Evolutionary conservation across 2,329 filamentous ascomycete genomes (phyloP), one percentile per base, ranked within the genome.

Genomic region (Fusarium metavorans): DNA sequence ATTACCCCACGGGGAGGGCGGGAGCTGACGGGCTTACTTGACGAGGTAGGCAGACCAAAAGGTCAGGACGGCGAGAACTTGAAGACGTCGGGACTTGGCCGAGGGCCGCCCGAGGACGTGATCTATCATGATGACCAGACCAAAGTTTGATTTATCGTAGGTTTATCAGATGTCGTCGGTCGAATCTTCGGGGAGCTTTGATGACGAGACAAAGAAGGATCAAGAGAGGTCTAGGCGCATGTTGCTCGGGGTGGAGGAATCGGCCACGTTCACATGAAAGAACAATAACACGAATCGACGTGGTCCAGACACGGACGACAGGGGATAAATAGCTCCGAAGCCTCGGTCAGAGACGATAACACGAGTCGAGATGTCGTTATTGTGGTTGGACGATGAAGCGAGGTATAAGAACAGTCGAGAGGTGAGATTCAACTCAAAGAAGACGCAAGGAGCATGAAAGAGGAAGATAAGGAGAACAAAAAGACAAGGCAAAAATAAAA

Each of bases 21-120:
- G 43, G 39, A 62, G 6, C 37, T 20, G 16, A 18, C 54, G 43
- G 34, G 35, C 87, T 71, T 86, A 94, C 93, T 90, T 92, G 79
- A 92, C 89, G 32, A 98, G 86, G 82, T 98, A 98, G 56, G 92
- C 85, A 6, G 93, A 93, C 97, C 97, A 99, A 81, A 98, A 97
- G 0, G 94, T 92, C 65, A 98, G 89, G 16, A 98, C 97, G 25
- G 93, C 92, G 76, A 98, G 90, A 77, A 99, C 95, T 83, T 98
- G 96, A 60, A 97, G 92, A 80, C 97, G 95, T 74, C 96, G 92
- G 80, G 97, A 98, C 85, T 96, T 94, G 80, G 94, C 92, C 70
- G 95, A 98, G 37, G 96, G 96, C 74, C 95, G 92, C 73, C 96
- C 96, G 58, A 98, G 88, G 67, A 98, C 93, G 87, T 98, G 96